Percentiles rank a stretch among this genome's conserved stretches.
Conservation (phyloP, 1,284 basidiomycete species). For the Heterobasidion annosum region DNA sequence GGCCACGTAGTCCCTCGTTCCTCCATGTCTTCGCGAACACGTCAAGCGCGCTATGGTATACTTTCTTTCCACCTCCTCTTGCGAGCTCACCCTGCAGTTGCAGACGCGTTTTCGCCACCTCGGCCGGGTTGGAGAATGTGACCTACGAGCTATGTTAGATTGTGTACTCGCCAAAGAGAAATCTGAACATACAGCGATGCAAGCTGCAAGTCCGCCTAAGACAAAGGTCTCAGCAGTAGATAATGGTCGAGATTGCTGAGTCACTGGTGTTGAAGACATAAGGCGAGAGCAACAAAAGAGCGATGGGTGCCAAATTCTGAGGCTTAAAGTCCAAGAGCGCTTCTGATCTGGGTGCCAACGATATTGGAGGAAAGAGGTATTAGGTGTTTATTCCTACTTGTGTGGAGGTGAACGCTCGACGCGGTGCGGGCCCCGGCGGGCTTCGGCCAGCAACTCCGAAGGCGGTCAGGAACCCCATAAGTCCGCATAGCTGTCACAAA, state of each 20-base stretch:
- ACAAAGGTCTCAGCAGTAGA: conserved; percentile 74
- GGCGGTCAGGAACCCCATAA: too few species aligned
- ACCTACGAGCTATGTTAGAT: conserved; percentile 36
- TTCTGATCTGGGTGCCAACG: neutral
- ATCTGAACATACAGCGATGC: conserved; percentile 58
- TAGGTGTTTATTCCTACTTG: too few species aligned
- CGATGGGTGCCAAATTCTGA: neutral
- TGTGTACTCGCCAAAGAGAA: neutral
- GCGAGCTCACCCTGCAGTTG: conserved; percentile 92
- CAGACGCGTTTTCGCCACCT: conserved; percentile 90
- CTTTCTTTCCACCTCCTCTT: conserved; percentile 61
- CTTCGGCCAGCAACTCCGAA: too few species aligned
- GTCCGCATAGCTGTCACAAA: too few species aligned
- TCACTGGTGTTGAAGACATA: neutral
- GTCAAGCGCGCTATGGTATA: conserved; percentile 87
- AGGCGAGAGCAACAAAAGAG: neutral
- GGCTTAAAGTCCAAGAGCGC: neutral
- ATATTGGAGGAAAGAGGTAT: too few species aligned
- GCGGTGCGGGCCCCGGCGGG: too few species aligned
- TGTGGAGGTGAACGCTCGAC: too few species aligned
- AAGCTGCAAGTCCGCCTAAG: conserved; percentile 83
- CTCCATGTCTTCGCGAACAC: conserved; percentile 85
- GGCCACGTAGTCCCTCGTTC: conserved; percentile 84
- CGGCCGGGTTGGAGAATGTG: conserved; percentile 78
- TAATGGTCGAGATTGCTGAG: conserved; percentile 23